These are phyloP conservation scores for Populus ilicifolia DNA, from an alignment of 345 rosid species.

Conservation along the genomic window DNA sequence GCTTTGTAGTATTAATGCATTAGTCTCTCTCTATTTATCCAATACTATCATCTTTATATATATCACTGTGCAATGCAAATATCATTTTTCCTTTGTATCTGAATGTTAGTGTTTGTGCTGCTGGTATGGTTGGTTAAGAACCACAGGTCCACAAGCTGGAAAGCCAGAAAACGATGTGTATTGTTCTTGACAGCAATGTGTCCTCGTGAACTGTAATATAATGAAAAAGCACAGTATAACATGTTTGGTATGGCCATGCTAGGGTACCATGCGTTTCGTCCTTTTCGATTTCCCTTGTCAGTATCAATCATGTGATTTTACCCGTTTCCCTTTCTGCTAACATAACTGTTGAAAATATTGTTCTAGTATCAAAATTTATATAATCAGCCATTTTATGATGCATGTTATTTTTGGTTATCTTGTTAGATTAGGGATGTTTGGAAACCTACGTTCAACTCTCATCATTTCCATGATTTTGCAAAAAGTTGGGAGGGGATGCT, in stretches of 20 bases:
- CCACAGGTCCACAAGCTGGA: background rate
- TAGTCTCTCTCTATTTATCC: background rate
- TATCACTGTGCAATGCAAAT: background rate
- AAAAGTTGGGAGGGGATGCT: background rate
- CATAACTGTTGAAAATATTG: background rate
- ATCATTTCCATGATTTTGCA: background rate
- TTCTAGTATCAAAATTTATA: background rate
- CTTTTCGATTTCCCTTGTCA: background rate
- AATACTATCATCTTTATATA: background rate
- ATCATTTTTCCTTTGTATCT: background rate
- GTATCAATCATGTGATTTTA: background rate
- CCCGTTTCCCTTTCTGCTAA: background rate
- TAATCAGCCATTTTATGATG: background rate
- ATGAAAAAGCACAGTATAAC: background rate
- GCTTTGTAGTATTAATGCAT: background rate
- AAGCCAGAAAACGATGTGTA: background rate
- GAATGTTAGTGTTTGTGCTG: background rate
- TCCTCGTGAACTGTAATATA: background rate
- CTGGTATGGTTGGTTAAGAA: background rate
- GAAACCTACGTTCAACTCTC: background rate
- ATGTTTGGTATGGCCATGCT: background rate
- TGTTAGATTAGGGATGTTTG: background rate
- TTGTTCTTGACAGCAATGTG: background rate
- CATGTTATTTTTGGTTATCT: background rate
- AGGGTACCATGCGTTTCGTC: background rate